Base-by-base conservation (phyloP, 1,139 yeast species). In the Debaryomycetaceae sp. region DNA sequence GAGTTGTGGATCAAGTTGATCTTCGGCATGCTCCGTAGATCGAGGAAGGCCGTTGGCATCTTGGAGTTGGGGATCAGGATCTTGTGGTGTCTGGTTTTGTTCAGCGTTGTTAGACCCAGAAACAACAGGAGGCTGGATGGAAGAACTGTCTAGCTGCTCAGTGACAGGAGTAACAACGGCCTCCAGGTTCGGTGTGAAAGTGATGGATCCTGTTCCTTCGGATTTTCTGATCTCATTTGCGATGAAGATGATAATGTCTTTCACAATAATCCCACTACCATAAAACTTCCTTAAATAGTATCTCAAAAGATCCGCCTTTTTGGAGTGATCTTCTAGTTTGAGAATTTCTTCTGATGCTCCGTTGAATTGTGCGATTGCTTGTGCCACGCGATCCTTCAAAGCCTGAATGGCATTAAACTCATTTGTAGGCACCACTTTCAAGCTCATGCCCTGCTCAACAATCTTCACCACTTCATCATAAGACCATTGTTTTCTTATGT, bases 381-480 rank as follows among this genome's bases (percentile, higher is more conserved):
- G 48, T 6, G 37, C 41, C 11, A 55, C 38, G 30, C 43, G 40
- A 1, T 53, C 50, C 20, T 48, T 45, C 35, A 64, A 43, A n/a
- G 22, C 6, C 9, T 37, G 36, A 34, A 40, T 24, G 9, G 37
- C 38, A n/a, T 38, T 45, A 17, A 68, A 50, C 45, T 78, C 83
- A 43, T 68, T 69, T 1, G 51, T 49, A 5, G 85, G 80, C 34
- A 61, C 49, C 6, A 76, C 60, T 37, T 56, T 60, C 44, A 81
- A 55, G 3, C 52, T 38, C 6, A 62, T 41, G n/a, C 79, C 70
- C 5, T 66, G 63, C 6, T 63, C 56, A 8, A 59, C 49, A 2
- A 61, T 46, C 8, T 48, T 49, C 2, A 44, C 43, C 8, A 66
- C 48, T 34, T 54, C 59, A 6, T 42, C 44, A 17, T 54, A 57